These are phyloP conservation scores for Racocetra persica DNA, from an alignment of 371 early-diverging fungal species.

Conservation along the genomic window DNA sequence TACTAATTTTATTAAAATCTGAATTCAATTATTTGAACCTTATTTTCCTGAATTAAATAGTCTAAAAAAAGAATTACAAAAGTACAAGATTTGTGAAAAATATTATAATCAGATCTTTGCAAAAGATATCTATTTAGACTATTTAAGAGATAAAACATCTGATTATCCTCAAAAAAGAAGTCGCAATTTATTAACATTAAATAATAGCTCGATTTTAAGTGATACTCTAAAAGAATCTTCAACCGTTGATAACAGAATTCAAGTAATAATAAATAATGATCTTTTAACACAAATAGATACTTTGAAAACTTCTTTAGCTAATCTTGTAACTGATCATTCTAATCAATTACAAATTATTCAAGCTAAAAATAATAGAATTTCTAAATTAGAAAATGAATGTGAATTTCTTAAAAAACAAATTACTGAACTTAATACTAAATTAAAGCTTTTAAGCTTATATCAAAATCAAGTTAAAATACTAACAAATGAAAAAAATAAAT, in stretches of 20 bases:
- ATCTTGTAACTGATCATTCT: background rate
- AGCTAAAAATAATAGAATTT: background rate
- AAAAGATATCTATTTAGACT: background rate
- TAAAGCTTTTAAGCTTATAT: background rate
- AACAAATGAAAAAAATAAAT: background rate
- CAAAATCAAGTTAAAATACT: background rate
- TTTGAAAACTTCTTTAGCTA: background rate
- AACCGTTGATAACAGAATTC: background rate
- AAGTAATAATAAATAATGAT: background rate
- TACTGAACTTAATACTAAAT: background rate
- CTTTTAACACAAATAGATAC: background rate
- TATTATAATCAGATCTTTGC: background rate
- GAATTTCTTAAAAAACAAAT: background rate
- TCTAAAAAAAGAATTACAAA: background rate
- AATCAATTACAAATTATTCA: background rate
- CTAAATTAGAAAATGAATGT: background rate
- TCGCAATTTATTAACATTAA: too few species aligned
- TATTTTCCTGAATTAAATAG: background rate
- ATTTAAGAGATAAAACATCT: background rate
- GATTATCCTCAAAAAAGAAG: too few species aligned
- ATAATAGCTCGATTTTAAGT: too few species aligned
- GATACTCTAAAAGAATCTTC: background rate
- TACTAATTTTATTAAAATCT: background rate
- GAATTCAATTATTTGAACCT: background rate
- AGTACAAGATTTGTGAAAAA: conserved; percentile 9